Evolutionary conservation across 2,329 filamentous ascomycete species (phyloP).

Genomic region (Whalleya microplaca): DNA sequence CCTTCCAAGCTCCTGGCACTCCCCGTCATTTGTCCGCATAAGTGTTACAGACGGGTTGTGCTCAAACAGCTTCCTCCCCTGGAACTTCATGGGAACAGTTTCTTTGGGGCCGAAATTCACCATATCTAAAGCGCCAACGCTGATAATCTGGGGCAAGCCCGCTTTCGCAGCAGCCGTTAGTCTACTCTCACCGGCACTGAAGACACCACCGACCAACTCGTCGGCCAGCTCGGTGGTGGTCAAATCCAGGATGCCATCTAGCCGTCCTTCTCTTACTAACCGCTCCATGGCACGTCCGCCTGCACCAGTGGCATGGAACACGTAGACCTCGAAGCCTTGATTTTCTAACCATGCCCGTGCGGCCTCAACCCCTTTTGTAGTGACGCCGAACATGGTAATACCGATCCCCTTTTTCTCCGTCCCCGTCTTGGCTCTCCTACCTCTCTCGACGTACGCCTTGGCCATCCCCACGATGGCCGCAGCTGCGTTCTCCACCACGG

Average conservation of each 20-base stretch:
- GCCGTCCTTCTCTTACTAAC: conserved; percentile 56
- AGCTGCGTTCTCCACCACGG: conserved; percentile 65
- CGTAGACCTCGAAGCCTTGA: conserved; percentile 57
- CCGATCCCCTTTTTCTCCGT: conserved; percentile 55
- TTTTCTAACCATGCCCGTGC: conserved; percentile 55
- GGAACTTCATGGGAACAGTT: conserved; percentile 54
- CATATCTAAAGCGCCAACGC: conserved; percentile 59
- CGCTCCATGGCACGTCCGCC: conserved; percentile 73
- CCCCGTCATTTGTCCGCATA: conserved; percentile 64
- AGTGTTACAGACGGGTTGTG: conserved; percentile 71
- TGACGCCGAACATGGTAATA: conserved; percentile 77
- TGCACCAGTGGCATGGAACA: conserved; percentile 72
- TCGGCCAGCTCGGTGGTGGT: conserved; percentile 74
- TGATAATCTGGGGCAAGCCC: conserved; percentile 58
- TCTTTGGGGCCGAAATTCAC: conserved; percentile 34
- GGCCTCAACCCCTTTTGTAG: conserved; percentile 64
- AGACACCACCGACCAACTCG: conserved; percentile 63
- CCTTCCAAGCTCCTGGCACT: conserved; percentile 57
- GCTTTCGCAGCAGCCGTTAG: conserved; percentile 59
- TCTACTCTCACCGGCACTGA: conserved; percentile 61
- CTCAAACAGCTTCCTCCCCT: conserved; percentile 56
- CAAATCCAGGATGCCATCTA: conserved; percentile 71
- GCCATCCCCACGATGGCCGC: conserved; percentile 65
- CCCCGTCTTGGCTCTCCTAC: conserved; percentile 1
- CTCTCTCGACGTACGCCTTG: conserved; percentile 40